Conservation (phyloP, 1,284 basidiomycete species). For the Pulveroboletus sp. region DNA sequence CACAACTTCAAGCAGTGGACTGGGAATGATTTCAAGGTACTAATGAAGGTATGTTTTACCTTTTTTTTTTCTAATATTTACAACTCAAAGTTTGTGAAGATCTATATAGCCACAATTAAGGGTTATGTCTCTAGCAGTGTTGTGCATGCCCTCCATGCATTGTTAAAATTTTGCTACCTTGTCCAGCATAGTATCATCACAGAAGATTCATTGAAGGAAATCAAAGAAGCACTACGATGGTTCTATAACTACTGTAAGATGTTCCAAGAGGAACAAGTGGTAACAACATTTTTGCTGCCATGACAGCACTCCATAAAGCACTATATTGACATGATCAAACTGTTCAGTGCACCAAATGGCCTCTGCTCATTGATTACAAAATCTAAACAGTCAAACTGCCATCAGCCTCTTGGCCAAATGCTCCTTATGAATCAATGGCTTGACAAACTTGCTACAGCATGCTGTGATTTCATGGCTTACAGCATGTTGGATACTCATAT, state of each 20-base stretch:
- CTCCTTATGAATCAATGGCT: too few relatives aligned
- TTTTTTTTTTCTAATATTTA: too few relatives aligned
- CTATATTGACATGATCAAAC: background rate
- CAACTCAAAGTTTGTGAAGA: too few relatives aligned
- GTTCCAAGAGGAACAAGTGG: background rate
- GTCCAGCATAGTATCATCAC: background rate
- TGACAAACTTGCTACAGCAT: too few relatives aligned
- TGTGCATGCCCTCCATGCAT: background rate
- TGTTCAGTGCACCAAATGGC: background rate
- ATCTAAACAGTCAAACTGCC: too few relatives aligned
- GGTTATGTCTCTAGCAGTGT: background rate
- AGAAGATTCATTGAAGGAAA: background rate
- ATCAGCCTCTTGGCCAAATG: too few relatives aligned
- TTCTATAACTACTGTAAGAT: background rate
- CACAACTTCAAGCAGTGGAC: conserved; percentile 2
- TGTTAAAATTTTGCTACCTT: background rate
- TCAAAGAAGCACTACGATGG: background rate
- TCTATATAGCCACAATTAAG: background rate
- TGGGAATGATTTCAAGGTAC: background rate
- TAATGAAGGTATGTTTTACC: background rate
- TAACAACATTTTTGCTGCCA: background rate
- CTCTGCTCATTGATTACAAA: too few relatives aligned
- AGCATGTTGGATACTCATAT: too few relatives aligned
- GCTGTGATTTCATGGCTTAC: too few relatives aligned
- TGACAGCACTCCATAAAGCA: background rate